Evolutionary conservation across 2,329 filamentous ascomycete genomes (phyloP), one percentile per base, ranked within the genome.

Genomic region (Orbilia javanica): DNA sequence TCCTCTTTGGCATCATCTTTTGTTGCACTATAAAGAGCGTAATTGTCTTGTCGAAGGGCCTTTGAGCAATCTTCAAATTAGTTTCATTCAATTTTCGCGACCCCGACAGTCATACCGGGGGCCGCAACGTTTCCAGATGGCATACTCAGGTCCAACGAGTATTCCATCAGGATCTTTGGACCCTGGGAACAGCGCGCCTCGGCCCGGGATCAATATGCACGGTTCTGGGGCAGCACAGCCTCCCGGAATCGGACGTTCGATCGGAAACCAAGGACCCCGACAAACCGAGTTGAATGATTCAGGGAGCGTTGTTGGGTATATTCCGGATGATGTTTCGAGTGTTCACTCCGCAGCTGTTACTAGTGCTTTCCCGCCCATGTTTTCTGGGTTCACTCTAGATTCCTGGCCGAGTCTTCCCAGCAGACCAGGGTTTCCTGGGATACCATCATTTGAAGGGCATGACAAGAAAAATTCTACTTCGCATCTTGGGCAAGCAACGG

Each of bases 41-140:
- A 96, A 97, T 82, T 98, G 95, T 83, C 89, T 99, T 11, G 96
- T 99, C 4, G 96, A 99, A 84, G 96, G 96, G 0, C 95, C 96
- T 20, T 87, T 99, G 80, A 96, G 92, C 79, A 99, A 99, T 83
- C 87, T 99, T n/a, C 96, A 98, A 84, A 92, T 94, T 27, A 97
- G 94, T 11, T 88, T 99, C 57, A 89, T 98, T 80, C 96, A 99
- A 83, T 99, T 99, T 85, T 94, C 92, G 84, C 91, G 93, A 6
- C 96, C 96, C 22, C 97, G 97, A 87, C 92, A 95, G 81, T 92
- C 91, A 36, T 97, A 97, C 84, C 93, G 96, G 78, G 91, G 91
- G 20, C 94, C 94, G 64, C 94, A 97, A 85, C 90, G 92, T 71
- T 95, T 93, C 84, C 92, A 96, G 83, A 91, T 91, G 88, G 90